Base-by-base conservation (phyloP, 2,329 filamentous ascomycete species). In the Colletotrichum zoysiae region DNA sequence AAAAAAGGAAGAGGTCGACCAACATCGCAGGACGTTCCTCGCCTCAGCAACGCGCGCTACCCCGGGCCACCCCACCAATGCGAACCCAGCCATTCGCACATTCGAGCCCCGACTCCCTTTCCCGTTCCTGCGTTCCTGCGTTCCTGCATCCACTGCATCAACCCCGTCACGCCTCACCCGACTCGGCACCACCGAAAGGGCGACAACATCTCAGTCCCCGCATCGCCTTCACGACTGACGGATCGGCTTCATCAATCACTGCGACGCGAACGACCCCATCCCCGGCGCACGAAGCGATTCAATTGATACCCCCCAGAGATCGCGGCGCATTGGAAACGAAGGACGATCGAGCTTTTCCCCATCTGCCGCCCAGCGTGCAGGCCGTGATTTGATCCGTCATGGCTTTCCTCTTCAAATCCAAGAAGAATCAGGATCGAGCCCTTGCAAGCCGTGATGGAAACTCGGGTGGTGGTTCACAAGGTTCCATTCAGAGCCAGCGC, bases 321-420 rank as follows among this genome's bases (percentile, higher is more conserved):
- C 42, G 14, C 51, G 46, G 61, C 70, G 66, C 71, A 75, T 66
- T 70, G 75, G 74, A 77, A 71, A 73, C 70, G 66, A 73, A 68
- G 65, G 63, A 68, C 73, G 64, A 67, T 46, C 55, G 53, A 60
- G 23, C 59, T 11, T n/a, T 26, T 40, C 42, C 66, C 77, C 78
- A 77, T 50, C 48, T 73, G 70, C 70, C 70, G 70, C 70, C 80
- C 81, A 79, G 79, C 77, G 77, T 79, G 80, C 81, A 80, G 81
- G 78, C 79, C 78, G 77, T 80, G 65, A 72, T 60, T 42, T 70
- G 78, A 82, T 77, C 78, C 81, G 86, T 81, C 82, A 95, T 95
- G 92, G 91, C 92, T 76, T 95, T 95, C 82, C 87, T 95, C 74
- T 95, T 95, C 86, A 94, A 94, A 82, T 93, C 91, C 68, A 95